Evolutionary conservation across 805 yeast genomes (phyloP).

Genomic region (Saccharomycopsis synnaedendra): DNA sequence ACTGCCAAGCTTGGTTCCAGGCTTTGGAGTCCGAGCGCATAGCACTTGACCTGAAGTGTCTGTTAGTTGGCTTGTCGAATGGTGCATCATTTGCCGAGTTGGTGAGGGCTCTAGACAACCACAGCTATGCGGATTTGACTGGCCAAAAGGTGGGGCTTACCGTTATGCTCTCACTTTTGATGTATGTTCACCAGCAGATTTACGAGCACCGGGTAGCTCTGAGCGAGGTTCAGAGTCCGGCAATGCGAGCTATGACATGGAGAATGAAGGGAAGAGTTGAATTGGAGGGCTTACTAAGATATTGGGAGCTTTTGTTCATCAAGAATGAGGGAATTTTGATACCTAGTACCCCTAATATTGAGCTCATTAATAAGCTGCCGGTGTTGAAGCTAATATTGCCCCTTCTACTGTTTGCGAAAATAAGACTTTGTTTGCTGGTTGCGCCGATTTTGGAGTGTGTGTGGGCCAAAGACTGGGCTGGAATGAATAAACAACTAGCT

Average conservation of each 20-base stretch:
- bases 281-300: slow-evolving; percentile 43
- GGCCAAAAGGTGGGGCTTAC: slow-evolving; percentile 31
- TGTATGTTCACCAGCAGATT: slow-evolving; percentile 58
- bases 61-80: slow-evolving; percentile 47
- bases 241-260: slow-evolving; percentile 49
- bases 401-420: slow-evolving; percentile 52
- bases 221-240: slow-evolving; percentile 21
- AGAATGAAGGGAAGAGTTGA: slow-evolving; percentile 49
- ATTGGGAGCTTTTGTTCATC: slow-evolving; percentile 58
- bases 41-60: slow-evolving; percentile 39
- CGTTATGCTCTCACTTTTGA: slow-evolving; percentile 42
- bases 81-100: slow-evolving; percentile 34
- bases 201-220: slow-evolving; percentile 33
- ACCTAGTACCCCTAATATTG: slow-evolving; percentile 38
- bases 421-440: slow-evolving; percentile 48
- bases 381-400: slow-evolving; percentile 58
- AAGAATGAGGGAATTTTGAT: slow-evolving; percentile 53
- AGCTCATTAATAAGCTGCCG: slow-evolving; percentile 36
- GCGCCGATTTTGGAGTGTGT: slow-evolving; percentile 51
- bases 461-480: slow-evolving; percentile 57
- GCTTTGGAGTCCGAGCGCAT: slow-evolving; percentile 27
- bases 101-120: slow-evolving; percentile 30
- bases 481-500: slow-evolving; percentile 45
- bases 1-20: slow-evolving; percentile 39
- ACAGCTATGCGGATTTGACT: slow-evolving; percentile 19